A percentile compares a stretch with the other conserved stretches of the same genome.
Conservation (phyloP, 2,329 filamentous ascomycete genomes). For the Apiospora saccharicola region DNA sequence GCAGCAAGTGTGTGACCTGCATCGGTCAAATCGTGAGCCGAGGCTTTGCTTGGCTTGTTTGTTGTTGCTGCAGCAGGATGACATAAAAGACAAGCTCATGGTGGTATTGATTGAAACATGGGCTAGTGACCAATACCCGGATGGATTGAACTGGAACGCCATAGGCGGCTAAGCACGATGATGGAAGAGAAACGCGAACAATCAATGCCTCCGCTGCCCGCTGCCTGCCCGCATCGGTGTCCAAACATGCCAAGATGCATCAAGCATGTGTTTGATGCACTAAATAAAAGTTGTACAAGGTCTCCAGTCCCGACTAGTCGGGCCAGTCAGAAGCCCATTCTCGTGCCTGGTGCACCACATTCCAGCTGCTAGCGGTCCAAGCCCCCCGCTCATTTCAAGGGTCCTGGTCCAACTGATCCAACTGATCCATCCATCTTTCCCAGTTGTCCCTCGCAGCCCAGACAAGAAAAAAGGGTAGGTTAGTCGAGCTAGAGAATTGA, state of each 20-base stretch:
- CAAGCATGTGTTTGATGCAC: slow-evolving; percentile 16
- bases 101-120: not conserved
- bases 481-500: slow-evolving; percentile 9
- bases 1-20: not conserved
- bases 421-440: slow-evolving; percentile 8
- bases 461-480: not conserved
- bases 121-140: not conserved
- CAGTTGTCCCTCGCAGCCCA: slow-evolving; percentile 4
- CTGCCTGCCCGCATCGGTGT: not conserved
- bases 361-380: slow-evolving; percentile 10
- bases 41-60: not conserved
- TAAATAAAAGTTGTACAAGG: slow-evolving; percentile 4
- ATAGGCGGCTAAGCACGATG: slow-evolving; percentile 8
- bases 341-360: not conserved
- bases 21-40: not conserved
- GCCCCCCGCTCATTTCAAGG: slow-evolving; percentile 20
- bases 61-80: not conserved
- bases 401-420: slow-evolving; percentile 13
- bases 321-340: not conserved
- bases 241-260: too few relatives aligned
- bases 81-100: not conserved
- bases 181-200: slow-evolving; percentile 4
- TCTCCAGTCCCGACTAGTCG: slow-evolving; percentile 1
- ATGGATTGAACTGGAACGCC: not conserved
- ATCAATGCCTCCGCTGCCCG: not conserved